These are phyloP conservation scores for Pseudonitzschia multistriata DNA, from an alignment of 108 stramenopile species.

Conservation along the genomic window DNA sequence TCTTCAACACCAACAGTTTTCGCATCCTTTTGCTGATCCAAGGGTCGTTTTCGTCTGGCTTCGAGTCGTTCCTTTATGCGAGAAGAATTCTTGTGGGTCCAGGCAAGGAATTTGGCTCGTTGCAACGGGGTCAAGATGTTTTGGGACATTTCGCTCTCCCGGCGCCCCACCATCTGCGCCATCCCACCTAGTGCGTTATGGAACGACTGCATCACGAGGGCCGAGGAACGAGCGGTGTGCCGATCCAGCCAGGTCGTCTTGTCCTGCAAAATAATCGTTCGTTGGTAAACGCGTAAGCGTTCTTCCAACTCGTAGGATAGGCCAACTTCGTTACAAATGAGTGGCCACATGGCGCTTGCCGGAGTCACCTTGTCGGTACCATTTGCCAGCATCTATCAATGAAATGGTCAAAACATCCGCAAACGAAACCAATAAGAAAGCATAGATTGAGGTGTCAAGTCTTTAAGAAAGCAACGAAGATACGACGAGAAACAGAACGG, in stretches of 20 bases:
- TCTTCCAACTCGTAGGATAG: constrained; percentile 93
- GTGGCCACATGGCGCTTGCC: constrained; percentile 85
- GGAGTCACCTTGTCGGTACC: constrained; percentile 67
- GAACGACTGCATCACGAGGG: constrained; percentile 54
- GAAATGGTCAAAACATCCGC: background rate
- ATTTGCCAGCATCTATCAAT: constrained; percentile 48
- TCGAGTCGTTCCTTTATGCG: constrained; percentile 25
- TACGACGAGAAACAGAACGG: background rate
- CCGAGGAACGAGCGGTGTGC: constrained; percentile 67
- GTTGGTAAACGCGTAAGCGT: constrained; percentile 67
- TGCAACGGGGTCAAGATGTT: constrained; percentile 61
- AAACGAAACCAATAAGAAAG: background rate
- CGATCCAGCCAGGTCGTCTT: constrained; percentile 69
- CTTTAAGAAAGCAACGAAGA: background rate
- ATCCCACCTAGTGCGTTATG: constrained; percentile 54
- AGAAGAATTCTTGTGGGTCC: constrained; percentile 53
- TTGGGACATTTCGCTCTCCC: constrained; percentile 33
- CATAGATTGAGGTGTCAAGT: background rate
- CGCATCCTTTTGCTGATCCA: background rate
- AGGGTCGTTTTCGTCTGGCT: constrained; percentile 17
- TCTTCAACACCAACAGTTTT: background rate
- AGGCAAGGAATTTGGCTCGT: constrained; percentile 61
- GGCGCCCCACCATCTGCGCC: constrained; percentile 42
- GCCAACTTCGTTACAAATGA: constrained; percentile 88
- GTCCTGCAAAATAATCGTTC: constrained; percentile 46